Percentiles rank a stretch among this genome's conserved stretches.
These are phyloP conservation scores for Tetracentron sinense DNA, from an alignment of 164 flowering plant species.

Conservation along the genomic window DNA sequence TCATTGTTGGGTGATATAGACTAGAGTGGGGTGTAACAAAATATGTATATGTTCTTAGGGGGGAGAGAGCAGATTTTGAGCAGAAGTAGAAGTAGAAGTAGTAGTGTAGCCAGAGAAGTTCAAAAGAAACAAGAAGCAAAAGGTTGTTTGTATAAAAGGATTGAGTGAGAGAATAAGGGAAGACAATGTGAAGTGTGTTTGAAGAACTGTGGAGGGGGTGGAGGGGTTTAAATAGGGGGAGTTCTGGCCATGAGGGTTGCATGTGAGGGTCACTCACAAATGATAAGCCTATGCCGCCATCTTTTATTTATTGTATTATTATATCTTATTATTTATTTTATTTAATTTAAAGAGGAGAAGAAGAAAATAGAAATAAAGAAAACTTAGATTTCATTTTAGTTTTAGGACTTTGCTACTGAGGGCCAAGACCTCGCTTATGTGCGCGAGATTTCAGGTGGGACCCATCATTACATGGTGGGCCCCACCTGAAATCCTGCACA, in stretches of 20 bases:
- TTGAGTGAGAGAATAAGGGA: slow-evolving; percentile 4
- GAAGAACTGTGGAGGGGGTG: slow-evolving; percentile 28
- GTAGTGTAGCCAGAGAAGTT: not conserved
- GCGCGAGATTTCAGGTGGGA: no score
- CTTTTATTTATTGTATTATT: slow-evolving; percentile 3
- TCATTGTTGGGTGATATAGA: not conserved
- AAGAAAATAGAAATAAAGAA: not conserved
- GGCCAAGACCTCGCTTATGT: no score
- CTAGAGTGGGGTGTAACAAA: not conserved
- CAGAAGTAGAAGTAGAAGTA: no score
- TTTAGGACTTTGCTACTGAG: no score
- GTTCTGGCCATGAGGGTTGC: slow-evolving; percentile 27
- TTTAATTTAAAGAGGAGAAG: not conserved
- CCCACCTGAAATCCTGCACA: no score
- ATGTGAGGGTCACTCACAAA: slow-evolving; percentile 29
- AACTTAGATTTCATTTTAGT: no score
- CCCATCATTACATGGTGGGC: no score
- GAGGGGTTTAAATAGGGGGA: slow-evolving; percentile 41
- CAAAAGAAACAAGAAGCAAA: not conserved
- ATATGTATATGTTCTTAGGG: no score
- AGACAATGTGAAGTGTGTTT: slow-evolving; percentile 8
- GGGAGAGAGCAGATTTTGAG: no score
- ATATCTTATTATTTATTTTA: not conserved
- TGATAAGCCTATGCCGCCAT: slow-evolving; percentile 13
- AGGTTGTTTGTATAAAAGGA: not conserved